A percentile compares a stretch with the other conserved stretches of the same genome.
phyloP scores from a whole-genome alignment of 1,284 basidiomycete genomes.

The Malassezia sympodialis region DNA sequence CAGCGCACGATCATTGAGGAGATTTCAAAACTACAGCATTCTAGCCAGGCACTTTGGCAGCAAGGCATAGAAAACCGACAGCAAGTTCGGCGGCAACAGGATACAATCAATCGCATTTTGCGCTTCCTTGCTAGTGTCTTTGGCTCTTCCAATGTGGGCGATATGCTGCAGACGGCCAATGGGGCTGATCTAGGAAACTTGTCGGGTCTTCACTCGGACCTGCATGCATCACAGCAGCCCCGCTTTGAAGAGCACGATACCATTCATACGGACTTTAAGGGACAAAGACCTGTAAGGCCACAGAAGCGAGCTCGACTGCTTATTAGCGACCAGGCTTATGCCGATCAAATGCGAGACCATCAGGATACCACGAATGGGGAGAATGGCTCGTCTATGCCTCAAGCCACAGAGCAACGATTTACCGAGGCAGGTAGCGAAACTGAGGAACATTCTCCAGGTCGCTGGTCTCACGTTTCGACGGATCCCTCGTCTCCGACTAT shows the following conservation, averaged over 20 bases:
- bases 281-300: neutral
- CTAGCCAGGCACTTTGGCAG: slow-evolving; percentile 83
- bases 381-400: neutral
- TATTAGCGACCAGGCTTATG: slow-evolving; percentile 11
- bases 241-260: neutral
- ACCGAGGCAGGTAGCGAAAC: slow-evolving; percentile 1
- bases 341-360: slow-evolving; percentile 1
- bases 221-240: neutral
- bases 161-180: slow-evolving; percentile 9
- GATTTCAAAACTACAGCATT: slow-evolving; percentile 73
- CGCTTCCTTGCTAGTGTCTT: slow-evolving; percentile 89
- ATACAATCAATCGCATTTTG: slow-evolving; percentile 92
- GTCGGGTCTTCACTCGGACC: neutral
- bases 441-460: neutral
- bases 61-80: slow-evolving; percentile 71
- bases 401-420: neutral
- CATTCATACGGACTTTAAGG: neutral
- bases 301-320: slow-evolving; percentile 14
- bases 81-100: slow-evolving; percentile 78
- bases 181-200: neutral
- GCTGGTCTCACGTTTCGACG: neutral
- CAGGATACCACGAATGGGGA: slow-evolving; percentile 1
- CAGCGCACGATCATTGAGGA: slow-evolving; percentile 81
- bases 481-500: neutral
- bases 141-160: slow-evolving; percentile 52